These are phyloP conservation scores for Blastomyces gilchristii DNA, from an alignment of 2,329 filamentous ascomycete genomes.

Conservation along the genomic window DNA sequence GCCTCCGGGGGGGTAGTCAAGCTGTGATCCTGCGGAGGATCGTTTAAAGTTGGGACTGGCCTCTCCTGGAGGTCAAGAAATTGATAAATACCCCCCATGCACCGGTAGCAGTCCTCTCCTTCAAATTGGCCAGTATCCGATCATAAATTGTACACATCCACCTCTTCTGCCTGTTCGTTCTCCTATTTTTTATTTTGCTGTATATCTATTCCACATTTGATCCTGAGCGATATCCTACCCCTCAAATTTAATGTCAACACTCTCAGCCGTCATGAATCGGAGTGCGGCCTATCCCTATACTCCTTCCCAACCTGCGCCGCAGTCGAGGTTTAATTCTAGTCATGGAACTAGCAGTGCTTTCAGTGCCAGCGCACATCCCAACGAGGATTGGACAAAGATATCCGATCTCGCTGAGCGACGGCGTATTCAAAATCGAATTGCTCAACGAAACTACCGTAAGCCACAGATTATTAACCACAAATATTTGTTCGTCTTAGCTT, in stretches of 20 bases:
- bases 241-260: neutral
- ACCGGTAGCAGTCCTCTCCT: neutral
- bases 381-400: slow-evolving; percentile 99
- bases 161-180: neutral
- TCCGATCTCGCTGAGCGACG: slow-evolving; percentile 89
- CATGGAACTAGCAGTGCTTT: slow-evolving; percentile 88
- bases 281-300: slow-evolving; percentile 21
- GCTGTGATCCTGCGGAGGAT: neutral
- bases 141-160: neutral
- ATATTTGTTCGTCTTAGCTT: neutral
- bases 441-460: slow-evolving; percentile 92
- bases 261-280: slow-evolving; percentile 24
- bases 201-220: neutral
- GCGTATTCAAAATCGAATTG: slow-evolving; percentile 94
- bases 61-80: neutral
- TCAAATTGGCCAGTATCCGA: neutral
- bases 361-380: slow-evolving; percentile 84
- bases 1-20: neutral
- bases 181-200: neutral
- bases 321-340: slow-evolving; percentile 56
- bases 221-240: neutral
- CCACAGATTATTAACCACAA: no score
- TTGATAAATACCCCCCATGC: slow-evolving; percentile 4
- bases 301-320: slow-evolving; percentile 13
- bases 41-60: neutral